Conservation (phyloP, 1,284 basidiomycete species). For the Cryptococcus hybrid region DNA sequence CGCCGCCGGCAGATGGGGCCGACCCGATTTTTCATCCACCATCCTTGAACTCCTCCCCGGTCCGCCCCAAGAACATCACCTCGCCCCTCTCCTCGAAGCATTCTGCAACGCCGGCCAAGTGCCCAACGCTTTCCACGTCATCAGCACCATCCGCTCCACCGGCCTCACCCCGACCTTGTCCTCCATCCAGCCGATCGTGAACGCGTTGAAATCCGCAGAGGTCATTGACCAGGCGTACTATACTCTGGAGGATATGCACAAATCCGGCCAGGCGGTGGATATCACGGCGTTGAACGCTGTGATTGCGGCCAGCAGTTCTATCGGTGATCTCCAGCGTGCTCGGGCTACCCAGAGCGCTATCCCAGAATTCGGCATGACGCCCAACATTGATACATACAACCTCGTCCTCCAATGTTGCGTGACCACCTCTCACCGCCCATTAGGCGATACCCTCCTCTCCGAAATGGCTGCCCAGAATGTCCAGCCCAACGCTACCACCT, state of each 20-base stretch:
- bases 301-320: slow-evolving; percentile 61
- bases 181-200: slow-evolving; percentile 53
- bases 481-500: slow-evolving; percentile 60
- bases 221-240: slow-evolving; percentile 65
- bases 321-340: slow-evolving; percentile 70
- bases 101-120: slow-evolving; percentile 42
- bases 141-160: slow-evolving; percentile 29
- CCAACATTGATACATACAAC: slow-evolving; percentile 68
- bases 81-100: slow-evolving; percentile 46
- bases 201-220: slow-evolving; percentile 56
- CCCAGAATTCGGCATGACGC: slow-evolving; percentile 57
- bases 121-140: slow-evolving; percentile 39
- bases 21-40: slow-evolving; percentile 65
- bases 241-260: slow-evolving; percentile 61
- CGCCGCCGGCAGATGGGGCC: slow-evolving; percentile 67
- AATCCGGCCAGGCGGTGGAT: slow-evolving; percentile 58
- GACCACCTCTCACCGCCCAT: slow-evolving; percentile 22
- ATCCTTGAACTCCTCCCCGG: slow-evolving; percentile 58
- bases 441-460: slow-evolving; percentile 39
- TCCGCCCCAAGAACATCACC: slow-evolving; percentile 58
- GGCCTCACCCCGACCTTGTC: slow-evolving; percentile 31
- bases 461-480: slow-evolving; percentile 46
- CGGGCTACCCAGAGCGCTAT: slow-evolving; percentile 70
- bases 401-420: slow-evolving; percentile 65
- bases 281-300: slow-evolving; percentile 63